A percentile compares a stretch with the other conserved stretches of the same genome.
Conservation (phyloP, 768 basidiomycete genomes). For the Dacryopinax spathularia region DNA sequence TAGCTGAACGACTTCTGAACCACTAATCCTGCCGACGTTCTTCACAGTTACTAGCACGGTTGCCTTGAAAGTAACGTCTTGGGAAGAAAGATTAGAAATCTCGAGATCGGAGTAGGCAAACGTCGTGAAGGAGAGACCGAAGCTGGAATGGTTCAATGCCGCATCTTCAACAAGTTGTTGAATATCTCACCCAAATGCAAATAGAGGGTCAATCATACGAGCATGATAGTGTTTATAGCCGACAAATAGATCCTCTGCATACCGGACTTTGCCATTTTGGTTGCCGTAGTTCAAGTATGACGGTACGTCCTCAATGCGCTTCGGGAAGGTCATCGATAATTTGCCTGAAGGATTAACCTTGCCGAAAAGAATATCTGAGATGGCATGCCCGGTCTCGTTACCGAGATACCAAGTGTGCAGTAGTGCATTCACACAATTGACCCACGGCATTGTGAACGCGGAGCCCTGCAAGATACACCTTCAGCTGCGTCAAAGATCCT, state of each 20-base stretch:
- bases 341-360: slow-evolving; percentile 64
- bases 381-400: slow-evolving; percentile 65
- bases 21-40: slow-evolving; percentile 47
- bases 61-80: slow-evolving; percentile 35
- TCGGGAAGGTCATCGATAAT: slow-evolving; percentile 67
- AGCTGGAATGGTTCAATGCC: slow-evolving; percentile 26
- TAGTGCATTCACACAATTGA: slow-evolving; percentile 45
- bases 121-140: slow-evolving; percentile 60
- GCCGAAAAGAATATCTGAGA: slow-evolving; percentile 70
- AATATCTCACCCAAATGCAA: slow-evolving; percentile 54
- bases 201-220: slow-evolving; percentile 45
- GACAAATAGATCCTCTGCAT: slow-evolving; percentile 57
- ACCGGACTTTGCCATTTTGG: slow-evolving; percentile 50
- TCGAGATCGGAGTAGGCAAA: slow-evolving; percentile 43
- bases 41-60: slow-evolving; percentile 40
- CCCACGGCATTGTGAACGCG: slow-evolving; percentile 50
- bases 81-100: slow-evolving; percentile 31
- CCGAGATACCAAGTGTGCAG: slow-evolving; percentile 79
- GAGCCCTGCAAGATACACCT: slow-evolving; percentile 22
- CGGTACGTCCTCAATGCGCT: slow-evolving; percentile 52
- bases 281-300: slow-evolving; percentile 54
- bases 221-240: slow-evolving; percentile 68
- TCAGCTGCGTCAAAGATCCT: slow-evolving; percentile 8
- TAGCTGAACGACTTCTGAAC: slow-evolving; percentile 57
- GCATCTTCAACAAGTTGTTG: background rate